These are phyloP conservation scores for Candida labiduridarum DNA, from an alignment of 1,139 yeast species.

Conservation along the genomic window DNA sequence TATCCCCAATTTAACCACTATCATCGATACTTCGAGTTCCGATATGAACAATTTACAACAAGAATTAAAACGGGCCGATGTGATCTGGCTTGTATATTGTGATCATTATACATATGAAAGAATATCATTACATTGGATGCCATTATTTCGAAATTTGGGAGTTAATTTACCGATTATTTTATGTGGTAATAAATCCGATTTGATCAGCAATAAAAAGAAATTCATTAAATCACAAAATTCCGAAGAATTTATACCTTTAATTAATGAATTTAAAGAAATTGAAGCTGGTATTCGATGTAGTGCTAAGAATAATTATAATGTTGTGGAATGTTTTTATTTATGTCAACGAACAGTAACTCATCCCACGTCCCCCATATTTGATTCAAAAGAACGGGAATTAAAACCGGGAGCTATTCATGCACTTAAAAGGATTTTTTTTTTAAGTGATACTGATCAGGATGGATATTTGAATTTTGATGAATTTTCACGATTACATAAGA, in stretches of 20 bases:
- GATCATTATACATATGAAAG: slow-evolving; percentile 95
- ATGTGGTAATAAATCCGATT: slow-evolving; percentile 82
- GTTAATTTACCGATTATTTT: slow-evolving; percentile 90
- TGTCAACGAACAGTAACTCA: slow-evolving; percentile 92
- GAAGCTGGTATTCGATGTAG: slow-evolving; percentile 90
- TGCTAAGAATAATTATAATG: slow-evolving; percentile 77
- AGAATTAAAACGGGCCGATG: slow-evolving; percentile 85
- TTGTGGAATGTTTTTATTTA: slow-evolving; percentile 85
- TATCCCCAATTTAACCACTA: slow-evolving; percentile 67
- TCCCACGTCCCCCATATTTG: slow-evolving; percentile 92
- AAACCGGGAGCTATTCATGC: slow-evolving; percentile 81
- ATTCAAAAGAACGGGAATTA: slow-evolving; percentile 82
- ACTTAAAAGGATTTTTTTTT: slow-evolving; percentile 74
- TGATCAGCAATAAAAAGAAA: slow-evolving; percentile 13
- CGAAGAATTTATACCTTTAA: slow-evolving; percentile 83
- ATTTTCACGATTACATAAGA: slow-evolving; percentile 64
- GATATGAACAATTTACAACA: slow-evolving; percentile 63
- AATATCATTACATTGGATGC: slow-evolving; percentile 91
- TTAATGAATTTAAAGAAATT: slow-evolving; percentile 90
- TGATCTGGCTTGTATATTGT: slow-evolving; percentile 87
- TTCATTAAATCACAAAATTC: slow-evolving; percentile 39
- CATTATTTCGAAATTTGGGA: slow-evolving; percentile 87
- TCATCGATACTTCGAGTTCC: slow-evolving; percentile 77
- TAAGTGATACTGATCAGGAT: slow-evolving; percentile 90
- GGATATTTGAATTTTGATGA: slow-evolving; percentile 75